Conservation (phyloP, 306 rosid genomes). For the Quercus robur region DNA sequence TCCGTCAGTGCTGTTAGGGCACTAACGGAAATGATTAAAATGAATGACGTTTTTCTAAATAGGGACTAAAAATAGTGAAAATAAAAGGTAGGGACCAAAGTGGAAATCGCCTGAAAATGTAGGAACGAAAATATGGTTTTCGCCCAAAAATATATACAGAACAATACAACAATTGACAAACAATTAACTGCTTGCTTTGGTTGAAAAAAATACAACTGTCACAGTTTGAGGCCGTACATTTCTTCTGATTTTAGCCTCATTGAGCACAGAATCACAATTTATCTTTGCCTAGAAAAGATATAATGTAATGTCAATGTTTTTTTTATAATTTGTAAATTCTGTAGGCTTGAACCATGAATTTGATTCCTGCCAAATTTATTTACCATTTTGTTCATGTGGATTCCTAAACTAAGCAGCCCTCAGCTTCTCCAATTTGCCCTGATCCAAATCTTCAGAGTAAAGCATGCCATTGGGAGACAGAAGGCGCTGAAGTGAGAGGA, state of each 20-base stretch:
- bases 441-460: conserved; percentile 41
- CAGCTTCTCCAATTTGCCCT: conserved; percentile 20
- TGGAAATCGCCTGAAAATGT: no score
- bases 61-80: no score
- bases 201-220: background rate
- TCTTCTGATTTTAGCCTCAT: background rate
- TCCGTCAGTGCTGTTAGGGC: no score
- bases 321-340: background rate
- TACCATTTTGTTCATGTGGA: background rate
- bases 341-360: background rate
- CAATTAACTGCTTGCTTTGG: background rate
- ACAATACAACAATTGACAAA: background rate
- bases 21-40: accelerated
- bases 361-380: background rate
- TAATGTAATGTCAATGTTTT: background rate
- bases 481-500: conserved; percentile 56
- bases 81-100: no score
- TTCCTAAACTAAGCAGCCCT: conserved; percentile 21
- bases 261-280: background rate
- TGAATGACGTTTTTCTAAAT: no score
- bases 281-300: background rate
- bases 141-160: background rate
- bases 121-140: no score
- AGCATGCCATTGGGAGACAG: conserved; percentile 57
- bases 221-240: background rate